phyloP scores from a whole-genome alignment of 257 asterid species.

The Scutellaria minor region DNA sequence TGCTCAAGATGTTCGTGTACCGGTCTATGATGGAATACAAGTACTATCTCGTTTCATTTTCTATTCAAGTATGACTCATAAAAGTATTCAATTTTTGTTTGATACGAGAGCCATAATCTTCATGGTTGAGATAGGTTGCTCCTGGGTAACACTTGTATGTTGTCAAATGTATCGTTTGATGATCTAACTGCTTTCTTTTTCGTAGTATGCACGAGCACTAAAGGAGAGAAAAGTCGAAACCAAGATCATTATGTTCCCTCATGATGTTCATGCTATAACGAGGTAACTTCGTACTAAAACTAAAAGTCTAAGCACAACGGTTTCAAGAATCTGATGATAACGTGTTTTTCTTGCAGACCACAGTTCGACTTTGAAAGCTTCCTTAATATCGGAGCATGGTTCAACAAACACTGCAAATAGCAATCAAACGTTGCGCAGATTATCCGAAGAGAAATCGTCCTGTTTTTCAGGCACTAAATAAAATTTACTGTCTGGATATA shows the following conservation, averaged over 20 bases:
- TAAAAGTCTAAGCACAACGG: neutral
- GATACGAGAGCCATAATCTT: neutral
- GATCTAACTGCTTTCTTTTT: constrained; percentile 24
- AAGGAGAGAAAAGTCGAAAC: constrained; percentile 78
- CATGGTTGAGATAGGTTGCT: neutral
- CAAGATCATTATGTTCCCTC: constrained; percentile 77
- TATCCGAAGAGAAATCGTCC: neutral
- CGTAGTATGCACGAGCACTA: constrained; percentile 77
- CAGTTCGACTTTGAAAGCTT: constrained; percentile 91
- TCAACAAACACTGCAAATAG: constrained; percentile 76
- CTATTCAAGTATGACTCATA: constrained; percentile 4
- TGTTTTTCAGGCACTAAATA: constrained; percentile 6
- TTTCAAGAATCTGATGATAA: neutral
- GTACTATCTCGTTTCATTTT: constrained; percentile 43
- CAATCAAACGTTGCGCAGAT: neutral
- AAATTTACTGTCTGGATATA: neutral
- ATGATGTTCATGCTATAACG: constrained; percentile 68
- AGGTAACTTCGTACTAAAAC: constrained; percentile 45
- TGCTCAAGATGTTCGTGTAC: constrained; percentile 88
- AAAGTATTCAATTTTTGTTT: neutral
- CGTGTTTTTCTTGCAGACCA: constrained; percentile 58
- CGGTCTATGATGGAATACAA: constrained; percentile 78
- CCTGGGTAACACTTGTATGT: neutral
- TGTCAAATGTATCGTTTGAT: neutral
- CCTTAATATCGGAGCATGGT: constrained; percentile 85